phyloP scores from a whole-genome alignment of 108 stramenopile species.

The Pseudonitzschia multistriata region DNA sequence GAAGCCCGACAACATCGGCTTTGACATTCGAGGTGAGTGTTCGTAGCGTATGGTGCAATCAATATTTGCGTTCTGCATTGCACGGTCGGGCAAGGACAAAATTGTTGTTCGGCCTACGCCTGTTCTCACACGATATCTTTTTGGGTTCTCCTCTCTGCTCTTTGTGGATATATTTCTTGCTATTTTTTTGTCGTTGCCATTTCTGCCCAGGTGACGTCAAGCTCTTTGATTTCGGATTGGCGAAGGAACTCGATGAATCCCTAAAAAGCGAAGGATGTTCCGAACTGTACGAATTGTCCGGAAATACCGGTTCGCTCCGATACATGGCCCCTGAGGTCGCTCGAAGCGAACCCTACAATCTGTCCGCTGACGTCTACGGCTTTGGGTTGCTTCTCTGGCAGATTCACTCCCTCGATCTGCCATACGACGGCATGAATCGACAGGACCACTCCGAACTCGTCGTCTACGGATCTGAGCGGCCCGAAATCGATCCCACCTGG shows the following conservation, averaged over 20 bases:
- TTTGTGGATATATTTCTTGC: not conserved
- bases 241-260: conserved; percentile 50
- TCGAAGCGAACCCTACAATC: conserved; percentile 67
- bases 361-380: conserved; percentile 63
- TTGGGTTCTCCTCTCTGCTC: not conserved
- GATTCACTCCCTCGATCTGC: conserved; percentile 51
- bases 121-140: not conserved
- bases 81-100: not conserved
- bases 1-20: conserved; percentile 71
- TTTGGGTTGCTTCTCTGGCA: conserved; percentile 78
- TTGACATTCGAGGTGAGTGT: conserved; percentile 49
- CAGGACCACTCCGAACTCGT: conserved; percentile 51
- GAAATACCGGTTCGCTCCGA: conserved; percentile 77
- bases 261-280: conserved; percentile 38
- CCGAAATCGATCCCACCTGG: conserved; percentile 57
- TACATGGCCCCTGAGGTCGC: conserved; percentile 74
- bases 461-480: conserved; percentile 52
- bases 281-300: conserved; percentile 72
- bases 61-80: not conserved
- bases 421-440: conserved; percentile 62
- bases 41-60: conserved; percentile 1
- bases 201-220: conserved; percentile 41
- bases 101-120: not conserved
- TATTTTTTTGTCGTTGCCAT: not conserved
- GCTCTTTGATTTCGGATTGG: conserved; percentile 63